Evolutionary conservation across 805 yeast species (phyloP), one percentile per base, ranked within the genome.

Genomic region (Sugiyamaella floridensis): DNA sequence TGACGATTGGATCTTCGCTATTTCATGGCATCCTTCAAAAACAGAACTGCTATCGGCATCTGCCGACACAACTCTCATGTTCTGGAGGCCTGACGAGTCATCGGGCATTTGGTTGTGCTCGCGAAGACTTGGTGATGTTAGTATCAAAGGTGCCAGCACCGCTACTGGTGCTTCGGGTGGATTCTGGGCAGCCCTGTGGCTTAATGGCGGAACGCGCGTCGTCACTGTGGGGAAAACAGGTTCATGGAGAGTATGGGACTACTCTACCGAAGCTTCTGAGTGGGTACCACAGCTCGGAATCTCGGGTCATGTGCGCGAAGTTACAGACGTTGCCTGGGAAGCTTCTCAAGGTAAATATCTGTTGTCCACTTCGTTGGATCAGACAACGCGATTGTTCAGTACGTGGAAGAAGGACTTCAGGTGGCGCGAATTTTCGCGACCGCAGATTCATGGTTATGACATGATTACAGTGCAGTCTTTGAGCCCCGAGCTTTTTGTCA

Each of bases 401-500:
- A 79, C 77, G 26, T 85, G 89, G 87, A 64, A 71, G 37, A 52
- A 60, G 11, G 55, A 59, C n/a, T 22, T 22, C 70, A 1, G 53
- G 63, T 89, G 97, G 95, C 85, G 84, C 64, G 99, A 93, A 67
- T 84, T 93, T 67, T 88, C 97, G 1, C 79, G 99, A 60, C 98
- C 99, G 0, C 99, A 93, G 68, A 93, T 93, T 57, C 99, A 93
- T 67, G 99, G 99, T 8, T 93, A 89, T 65, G 98, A 93, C 64
- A 89, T 93, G 97, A 76, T 87, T 40, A 82, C 96, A 59, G 73
- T 86, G 7, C 80, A 82, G 40, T 75, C 85, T 11, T 67, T 93
- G 12, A 69, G 78, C 15, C 69, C 74, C 48, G 74, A 85, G 0
- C 72, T 78, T 57, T 92, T 87, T 71, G 86, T 90, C 2, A 87